Evolutionary conservation across 805 yeast species (phyloP).

Genomic region (Ogataea haglerorum): DNA sequence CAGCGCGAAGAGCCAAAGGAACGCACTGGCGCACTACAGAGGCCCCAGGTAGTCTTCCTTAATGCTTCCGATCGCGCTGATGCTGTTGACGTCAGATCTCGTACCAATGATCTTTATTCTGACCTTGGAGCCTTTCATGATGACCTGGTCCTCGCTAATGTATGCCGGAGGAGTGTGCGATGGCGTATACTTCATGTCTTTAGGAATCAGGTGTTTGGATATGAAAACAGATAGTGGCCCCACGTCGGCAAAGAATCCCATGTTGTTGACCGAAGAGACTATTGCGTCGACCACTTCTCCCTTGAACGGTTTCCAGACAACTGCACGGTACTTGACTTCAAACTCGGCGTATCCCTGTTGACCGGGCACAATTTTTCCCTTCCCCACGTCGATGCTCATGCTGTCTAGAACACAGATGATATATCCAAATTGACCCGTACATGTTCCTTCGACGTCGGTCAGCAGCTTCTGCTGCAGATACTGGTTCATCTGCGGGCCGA

Average conservation of each 20-base stretch:
- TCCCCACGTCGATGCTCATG: constrained; percentile 91
- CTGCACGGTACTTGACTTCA: constrained; percentile 92
- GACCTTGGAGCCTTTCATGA: constrained; percentile 90
- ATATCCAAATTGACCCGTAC: constrained; percentile 98
- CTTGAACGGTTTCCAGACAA: constrained; percentile 97
- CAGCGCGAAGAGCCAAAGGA: too few relatives aligned
- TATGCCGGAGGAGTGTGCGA: constrained; percentile 98
- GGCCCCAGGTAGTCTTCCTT: constrained; percentile 93
- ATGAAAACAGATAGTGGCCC: constrained; percentile 96
- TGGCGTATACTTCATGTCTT: constrained; percentile 90
- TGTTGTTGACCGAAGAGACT: constrained; percentile 86
- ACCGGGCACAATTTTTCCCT: constrained; percentile 81
- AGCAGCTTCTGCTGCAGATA: constrained; percentile 83
- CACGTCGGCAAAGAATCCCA: constrained; percentile 97
- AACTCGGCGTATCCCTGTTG: constrained; percentile 94
- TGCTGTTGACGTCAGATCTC: constrained; percentile 94
- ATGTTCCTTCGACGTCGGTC: constrained; percentile 97
- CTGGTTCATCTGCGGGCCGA: constrained; percentile 97
- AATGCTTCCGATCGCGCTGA: constrained; percentile 95
- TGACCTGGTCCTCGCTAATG: constrained; percentile 90
- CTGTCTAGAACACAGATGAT: constrained; percentile 94
- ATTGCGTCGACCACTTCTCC: constrained; percentile 98
- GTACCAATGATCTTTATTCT: constrained; percentile 96
- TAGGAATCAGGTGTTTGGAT: constrained; percentile 90
- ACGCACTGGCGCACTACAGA: constrained; percentile 34